Percentiles rank a stretch among this genome's conserved stretches.
Evolutionary conservation across 106 monocot species (phyloP).

Genomic region (Phalaenopsis equestris): DNA sequence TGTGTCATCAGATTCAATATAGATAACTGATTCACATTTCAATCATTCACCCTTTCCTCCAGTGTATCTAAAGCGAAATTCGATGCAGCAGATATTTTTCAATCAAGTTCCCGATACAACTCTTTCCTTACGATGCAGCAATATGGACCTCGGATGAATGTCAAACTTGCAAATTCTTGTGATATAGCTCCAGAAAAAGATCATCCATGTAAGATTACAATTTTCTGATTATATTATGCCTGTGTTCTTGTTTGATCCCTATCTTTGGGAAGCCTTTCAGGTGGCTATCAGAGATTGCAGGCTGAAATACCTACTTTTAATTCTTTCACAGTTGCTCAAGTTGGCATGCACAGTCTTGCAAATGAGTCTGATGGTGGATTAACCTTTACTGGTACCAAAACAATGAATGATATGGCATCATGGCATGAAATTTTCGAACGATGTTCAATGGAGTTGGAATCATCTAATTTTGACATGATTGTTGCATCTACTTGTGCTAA

Average conservation of each 20-base stretch:
- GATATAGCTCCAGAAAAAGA: conserved; percentile 12
- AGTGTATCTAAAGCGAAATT: conserved; percentile 99
- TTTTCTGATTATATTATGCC: background rate
- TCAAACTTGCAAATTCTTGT: conserved; percentile 10
- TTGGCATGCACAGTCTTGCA: background rate
- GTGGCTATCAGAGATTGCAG: conserved; percentile 1
- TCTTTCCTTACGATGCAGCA: conserved; percentile 78
- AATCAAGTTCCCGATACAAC: conserved; percentile 92
- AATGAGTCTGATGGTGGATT: background rate
- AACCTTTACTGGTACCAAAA: background rate
- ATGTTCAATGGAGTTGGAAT: background rate
- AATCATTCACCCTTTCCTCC: conserved; percentile 67
- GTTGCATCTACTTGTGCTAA: background rate
- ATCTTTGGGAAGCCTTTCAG: background rate
- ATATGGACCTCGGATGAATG: conserved; percentile 42
- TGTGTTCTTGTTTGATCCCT: background rate
- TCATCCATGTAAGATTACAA: conserved; percentile 25
- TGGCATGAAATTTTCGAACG: background rate
- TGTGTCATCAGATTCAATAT: conserved; percentile 17
- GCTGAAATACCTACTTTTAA: background rate
- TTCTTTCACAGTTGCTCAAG: conserved; percentile 2
- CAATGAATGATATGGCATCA: background rate
- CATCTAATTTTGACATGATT: conserved; percentile 4
- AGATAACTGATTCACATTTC: conserved; percentile 70
- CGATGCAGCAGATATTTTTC: conserved; percentile 97